Evolutionary conservation across 805 yeast species (phyloP).

Genomic region (Yarrowia hollandica): DNA sequence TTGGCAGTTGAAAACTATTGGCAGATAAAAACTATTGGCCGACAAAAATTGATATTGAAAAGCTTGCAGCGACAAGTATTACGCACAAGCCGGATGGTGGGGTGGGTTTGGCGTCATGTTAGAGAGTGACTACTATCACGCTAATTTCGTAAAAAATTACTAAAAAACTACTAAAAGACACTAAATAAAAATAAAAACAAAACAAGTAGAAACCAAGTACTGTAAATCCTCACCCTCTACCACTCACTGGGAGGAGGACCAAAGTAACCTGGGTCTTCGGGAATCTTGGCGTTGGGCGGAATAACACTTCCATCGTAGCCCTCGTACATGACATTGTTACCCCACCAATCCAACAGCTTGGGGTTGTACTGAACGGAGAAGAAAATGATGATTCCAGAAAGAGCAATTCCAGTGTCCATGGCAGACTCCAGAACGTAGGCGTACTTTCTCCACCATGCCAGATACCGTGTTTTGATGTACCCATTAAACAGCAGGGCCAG

Average conservation of each 20-base stretch:
- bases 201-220: too few species aligned
- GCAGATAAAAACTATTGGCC: too few species aligned
- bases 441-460: conserved; percentile 57
- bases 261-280: conserved; percentile 36
- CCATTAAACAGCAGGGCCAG: conserved; percentile 49
- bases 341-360: conserved; percentile 62
- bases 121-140: too few species aligned
- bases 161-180: too few species aligned
- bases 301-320: conserved; percentile 31
- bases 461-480: conserved; percentile 49
- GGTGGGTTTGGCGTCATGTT: too few species aligned
- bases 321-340: conserved; percentile 43
- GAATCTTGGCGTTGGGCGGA: conserved; percentile 32
- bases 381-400: conserved; percentile 59
- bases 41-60: too few species aligned
- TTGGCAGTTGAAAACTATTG: too few species aligned
- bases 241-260: conserved; percentile 38
- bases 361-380: conserved; percentile 51
- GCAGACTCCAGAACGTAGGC: conserved; percentile 57
- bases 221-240: conserved; percentile 3
- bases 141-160: too few species aligned
- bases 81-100: too few species aligned
- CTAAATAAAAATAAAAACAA: too few species aligned
- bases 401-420: conserved; percentile 62
- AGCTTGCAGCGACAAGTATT: too few species aligned